Evolutionary conservation across 192 early-diverging fungal species (phyloP).

Genomic region (Podochytrium sp.): DNA sequence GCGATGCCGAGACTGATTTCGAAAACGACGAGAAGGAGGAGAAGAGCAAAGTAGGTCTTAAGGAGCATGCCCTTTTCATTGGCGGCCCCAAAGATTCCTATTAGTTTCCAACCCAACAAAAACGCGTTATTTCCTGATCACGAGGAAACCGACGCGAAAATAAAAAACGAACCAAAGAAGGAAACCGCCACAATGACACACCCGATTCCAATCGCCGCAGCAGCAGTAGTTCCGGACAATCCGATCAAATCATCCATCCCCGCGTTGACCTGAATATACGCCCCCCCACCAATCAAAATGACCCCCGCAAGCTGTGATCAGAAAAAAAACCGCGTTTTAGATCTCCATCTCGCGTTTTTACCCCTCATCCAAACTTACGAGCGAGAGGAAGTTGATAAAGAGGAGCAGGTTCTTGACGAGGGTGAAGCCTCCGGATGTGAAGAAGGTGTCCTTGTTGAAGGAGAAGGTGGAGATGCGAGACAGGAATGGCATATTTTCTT

Average conservation of each 20-base stretch:
- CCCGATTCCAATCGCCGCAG: constrained; percentile 56
- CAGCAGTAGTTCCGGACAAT: constrained; percentile 41
- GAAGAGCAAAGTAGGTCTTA: constrained; percentile 62
- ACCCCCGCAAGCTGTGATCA: constrained; percentile 56
- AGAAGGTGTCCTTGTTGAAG: constrained; percentile 56
- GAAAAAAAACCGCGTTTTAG: too few species aligned
- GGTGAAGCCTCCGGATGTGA: constrained; percentile 51
- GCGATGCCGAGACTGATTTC: constrained; percentile 57
- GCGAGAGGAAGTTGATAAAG: constrained; percentile 59
- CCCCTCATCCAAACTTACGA: constrained; percentile 51
- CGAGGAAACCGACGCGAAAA: too few species aligned
- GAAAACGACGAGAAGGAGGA: constrained; percentile 55
- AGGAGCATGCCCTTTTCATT: constrained; percentile 68
- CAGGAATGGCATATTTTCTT: constrained; percentile 51
- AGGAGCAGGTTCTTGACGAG: constrained; percentile 60
- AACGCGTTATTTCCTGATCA: too few species aligned
- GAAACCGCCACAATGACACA: constrained; percentile 55
- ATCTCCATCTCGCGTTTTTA: too few species aligned
- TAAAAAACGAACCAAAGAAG: constrained; percentile 60
- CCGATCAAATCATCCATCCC: constrained; percentile 42
- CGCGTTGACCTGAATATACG: constrained; percentile 46
- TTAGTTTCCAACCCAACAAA: too few species aligned
- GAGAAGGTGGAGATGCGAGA: constrained; percentile 52
- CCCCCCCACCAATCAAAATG: constrained; percentile 57
- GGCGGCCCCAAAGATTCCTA: constrained; percentile 55